Evolutionary conservation across 1,284 basidiomycete genomes (phyloP), one percentile per base, ranked within the genome.

Genomic region (Cyathus olla): DNA sequence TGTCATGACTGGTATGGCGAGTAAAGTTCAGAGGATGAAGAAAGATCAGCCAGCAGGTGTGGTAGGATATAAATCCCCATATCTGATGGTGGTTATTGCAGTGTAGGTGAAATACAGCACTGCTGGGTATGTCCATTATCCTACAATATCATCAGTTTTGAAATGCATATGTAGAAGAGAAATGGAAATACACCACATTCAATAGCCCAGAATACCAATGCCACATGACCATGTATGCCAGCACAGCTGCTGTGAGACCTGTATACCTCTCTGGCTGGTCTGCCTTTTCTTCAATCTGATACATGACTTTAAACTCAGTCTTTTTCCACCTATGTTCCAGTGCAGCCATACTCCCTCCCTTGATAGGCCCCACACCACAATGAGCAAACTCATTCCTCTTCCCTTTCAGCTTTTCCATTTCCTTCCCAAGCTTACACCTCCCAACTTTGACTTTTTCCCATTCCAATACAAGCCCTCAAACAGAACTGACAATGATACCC

Each of bases 1-100:
- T 2, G 80, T 82, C 60, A 82, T 73, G 9, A 77, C 73, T 1
- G 79, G 80, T 3, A 81, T 72, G 3, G 79, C 74, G 22, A 81
- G 70, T 48, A 81, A 66, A 29, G 76, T 77, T 78, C 80, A 81
- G 3, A 80, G 59, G 19, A 82, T 77, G 61, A 81, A 80, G 62
- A 82, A 79, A 2, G 79, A 78, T 55, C 77, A 76, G 2, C 78
- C 76, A 1, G 78, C 67, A 31, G 71, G 67, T 1, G 78, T 77
- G 26, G 61, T 61, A 2, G 79, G 78, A 40, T 65, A 75, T 51
- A 78, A 76, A 55, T 82, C 80, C 15, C 80, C 79, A 58, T 80
- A 81, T 0, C 80, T 78, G 48, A 81, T 77, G 0, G 80, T 82
- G 15, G 77, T 63, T 8, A 81, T 74, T 17, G 75, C 64, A 3